phyloP scores from a whole-genome alignment of 805 yeast genomes.

The Middelhovenomyces tepae region DNA sequence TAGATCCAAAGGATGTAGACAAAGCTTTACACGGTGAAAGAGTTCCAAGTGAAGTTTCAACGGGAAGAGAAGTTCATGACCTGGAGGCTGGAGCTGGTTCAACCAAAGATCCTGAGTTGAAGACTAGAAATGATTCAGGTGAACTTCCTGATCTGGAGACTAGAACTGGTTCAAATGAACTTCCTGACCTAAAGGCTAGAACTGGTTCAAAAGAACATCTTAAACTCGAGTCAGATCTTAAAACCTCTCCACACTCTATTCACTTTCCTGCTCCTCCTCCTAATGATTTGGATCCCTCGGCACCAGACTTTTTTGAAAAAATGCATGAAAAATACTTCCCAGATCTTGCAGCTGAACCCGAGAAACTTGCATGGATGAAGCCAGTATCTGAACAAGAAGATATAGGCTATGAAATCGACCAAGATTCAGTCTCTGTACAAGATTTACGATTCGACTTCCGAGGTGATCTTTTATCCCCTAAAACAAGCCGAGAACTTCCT shows the following conservation, averaged over 20 bases:
- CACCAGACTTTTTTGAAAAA: slow-evolving; percentile 69
- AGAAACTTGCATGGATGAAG: slow-evolving; percentile 87
- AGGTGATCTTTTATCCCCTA: slow-evolving; percentile 64
- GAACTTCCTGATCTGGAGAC: too few relatives aligned
- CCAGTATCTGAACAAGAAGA: slow-evolving; percentile 38
- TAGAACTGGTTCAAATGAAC: too few relatives aligned
- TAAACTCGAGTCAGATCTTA: too few relatives aligned
- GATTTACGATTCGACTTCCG: slow-evolving; percentile 82
- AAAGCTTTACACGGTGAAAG: neutral
- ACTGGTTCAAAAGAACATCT: too few relatives aligned
- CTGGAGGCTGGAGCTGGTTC: too few relatives aligned
- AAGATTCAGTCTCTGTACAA: slow-evolving; percentile 30
- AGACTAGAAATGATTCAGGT: too few relatives aligned
- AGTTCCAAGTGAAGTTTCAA: too few relatives aligned
- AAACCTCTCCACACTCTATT: slow-evolving; percentile 15
- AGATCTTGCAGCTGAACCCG: slow-evolving; percentile 74
- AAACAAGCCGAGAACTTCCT: slow-evolving; percentile 40
- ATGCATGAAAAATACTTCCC: slow-evolving; percentile 84
- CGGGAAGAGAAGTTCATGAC: too few relatives aligned
- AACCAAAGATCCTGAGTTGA: too few relatives aligned
- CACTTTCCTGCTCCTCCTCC: slow-evolving; percentile 44
- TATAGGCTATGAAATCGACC: slow-evolving; percentile 30
- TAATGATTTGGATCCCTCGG: slow-evolving; percentile 50
- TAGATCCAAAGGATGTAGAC: slow-evolving; percentile 6
- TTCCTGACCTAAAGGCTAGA: too few relatives aligned